Evolutionary conservation across 1,284 basidiomycete species (phyloP).

Genomic region (Volvariella volvacea): DNA sequence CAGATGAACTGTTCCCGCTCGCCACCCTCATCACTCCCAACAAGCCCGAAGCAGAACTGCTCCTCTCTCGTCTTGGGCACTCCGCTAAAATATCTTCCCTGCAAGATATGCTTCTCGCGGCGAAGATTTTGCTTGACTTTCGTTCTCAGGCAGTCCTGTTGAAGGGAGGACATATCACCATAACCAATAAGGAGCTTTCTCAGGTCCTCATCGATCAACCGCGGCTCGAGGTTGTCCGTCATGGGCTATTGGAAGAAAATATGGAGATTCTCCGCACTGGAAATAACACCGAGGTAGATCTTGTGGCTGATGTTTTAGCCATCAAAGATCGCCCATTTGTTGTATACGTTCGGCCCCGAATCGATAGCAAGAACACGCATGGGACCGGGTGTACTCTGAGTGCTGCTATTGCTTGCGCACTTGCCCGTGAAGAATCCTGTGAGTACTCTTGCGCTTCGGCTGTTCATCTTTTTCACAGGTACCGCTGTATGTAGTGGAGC

Average conservation of each 20-base stretch:
- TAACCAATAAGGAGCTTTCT: slow-evolving; percentile 39
- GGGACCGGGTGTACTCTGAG: slow-evolving; percentile 93
- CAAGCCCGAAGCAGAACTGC: slow-evolving; percentile 71
- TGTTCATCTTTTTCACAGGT: not conserved
- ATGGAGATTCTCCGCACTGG: slow-evolving; percentile 51
- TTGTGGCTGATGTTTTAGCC: slow-evolving; percentile 79
- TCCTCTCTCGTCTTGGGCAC: slow-evolving; percentile 38
- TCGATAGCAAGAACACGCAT: slow-evolving; percentile 76
- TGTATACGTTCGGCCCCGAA: slow-evolving; percentile 59
- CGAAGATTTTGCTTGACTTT: slow-evolving; percentile 41
- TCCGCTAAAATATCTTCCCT: slow-evolving; percentile 38
- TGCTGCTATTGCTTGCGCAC: slow-evolving; percentile 70
- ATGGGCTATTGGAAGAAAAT: slow-evolving; percentile 43
- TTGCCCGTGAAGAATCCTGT: slow-evolving; percentile 51
- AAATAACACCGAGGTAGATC: slow-evolving; percentile 13
- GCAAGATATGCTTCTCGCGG: slow-evolving; percentile 60
- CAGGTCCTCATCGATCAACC: slow-evolving; percentile 19
- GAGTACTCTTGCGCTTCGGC: slow-evolving; percentile 15
- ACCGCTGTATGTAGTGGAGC: slow-evolving; percentile 34
- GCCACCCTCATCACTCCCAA: slow-evolving; percentile 84
- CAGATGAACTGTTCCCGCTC: slow-evolving; percentile 64
- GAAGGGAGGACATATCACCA: slow-evolving; percentile 81
- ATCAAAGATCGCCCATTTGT: slow-evolving; percentile 30
- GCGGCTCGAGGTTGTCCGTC: slow-evolving; percentile 30
- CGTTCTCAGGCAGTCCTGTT: slow-evolving; percentile 65